Conservation (phyloP, 345 rosid genomes). For the Euphorbia pulcherrima region DNA sequence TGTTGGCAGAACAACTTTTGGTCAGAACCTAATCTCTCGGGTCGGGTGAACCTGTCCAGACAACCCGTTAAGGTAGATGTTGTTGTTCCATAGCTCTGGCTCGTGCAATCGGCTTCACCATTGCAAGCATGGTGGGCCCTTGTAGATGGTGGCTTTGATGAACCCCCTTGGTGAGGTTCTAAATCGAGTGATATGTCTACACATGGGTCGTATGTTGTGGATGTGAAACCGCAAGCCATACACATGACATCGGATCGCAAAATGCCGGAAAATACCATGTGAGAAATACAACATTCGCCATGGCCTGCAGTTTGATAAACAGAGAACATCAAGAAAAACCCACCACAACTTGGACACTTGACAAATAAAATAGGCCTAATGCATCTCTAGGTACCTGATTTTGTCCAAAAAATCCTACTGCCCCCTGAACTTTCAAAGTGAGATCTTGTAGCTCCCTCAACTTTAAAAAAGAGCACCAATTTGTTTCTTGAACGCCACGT, state of each 20-base stretch:
- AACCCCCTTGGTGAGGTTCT: slow-evolving; percentile 43
- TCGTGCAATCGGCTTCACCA: slow-evolving; percentile 41
- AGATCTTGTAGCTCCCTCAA: no score
- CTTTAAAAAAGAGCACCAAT: no score
- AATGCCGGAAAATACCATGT: slow-evolving; percentile 82
- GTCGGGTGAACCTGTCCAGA: slow-evolving; percentile 72
- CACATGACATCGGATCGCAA: slow-evolving; percentile 90
- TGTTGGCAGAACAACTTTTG: slow-evolving; percentile 82
- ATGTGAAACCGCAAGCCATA: slow-evolving; percentile 77
- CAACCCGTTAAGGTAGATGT: slow-evolving; percentile 71
- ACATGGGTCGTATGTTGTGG: slow-evolving; percentile 87
- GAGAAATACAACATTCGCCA: slow-evolving; percentile 86
- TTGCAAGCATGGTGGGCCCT: slow-evolving; percentile 41
- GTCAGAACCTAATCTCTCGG: slow-evolving; percentile 79
- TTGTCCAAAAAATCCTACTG: no score
- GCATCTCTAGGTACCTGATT: no score
- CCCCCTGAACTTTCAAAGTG: no score
- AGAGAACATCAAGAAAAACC: slow-evolving; percentile 6
- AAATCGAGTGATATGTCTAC: slow-evolving; percentile 84
- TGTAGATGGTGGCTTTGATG: slow-evolving; percentile 26
- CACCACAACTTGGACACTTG: background rate
- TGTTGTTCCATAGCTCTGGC: slow-evolving; percentile 41
- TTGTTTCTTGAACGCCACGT: no score
- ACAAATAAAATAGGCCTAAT: no score
- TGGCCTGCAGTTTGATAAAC: slow-evolving; percentile 43